Base-by-base conservation (phyloP, 1,139 yeast species). In the Pichia norvegensis region DNA sequence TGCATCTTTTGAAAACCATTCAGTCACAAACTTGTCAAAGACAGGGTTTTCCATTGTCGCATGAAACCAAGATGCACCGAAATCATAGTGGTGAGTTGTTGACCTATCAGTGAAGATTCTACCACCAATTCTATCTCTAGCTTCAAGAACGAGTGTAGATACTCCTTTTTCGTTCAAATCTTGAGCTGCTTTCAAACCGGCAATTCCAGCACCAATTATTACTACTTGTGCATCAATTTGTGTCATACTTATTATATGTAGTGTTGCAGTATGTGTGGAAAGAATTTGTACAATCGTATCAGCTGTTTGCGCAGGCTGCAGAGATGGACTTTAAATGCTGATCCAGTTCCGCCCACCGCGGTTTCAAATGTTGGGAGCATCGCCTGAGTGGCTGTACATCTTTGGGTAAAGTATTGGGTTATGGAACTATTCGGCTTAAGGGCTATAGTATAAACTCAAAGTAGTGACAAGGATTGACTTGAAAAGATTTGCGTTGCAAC, bases 31-130 rank as follows among this genome's bases (percentile, higher is more conserved):
- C 33, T 78, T 81, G 49, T 74, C 72, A 54, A 79, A 85, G 9
- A 83, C 68, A 3, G 73, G 72, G 56, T 86, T 85, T 45, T 72
- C 70, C 42, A 82, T 65, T 0, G 85, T 74, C 51, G 85, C 92
- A 60, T 86, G 95, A 58, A 82, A 81, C 95, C 95, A 86, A 16
- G 87, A 75, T 0, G 94, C 95, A 0, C 95, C 95, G 20, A 85
- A 55, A 61, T 86, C 95, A 57, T 81, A 81, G 64, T 14, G 60
- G 50, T 20, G 45, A 4, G 36, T 39, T 2, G 61, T 59, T 10
- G 54, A 41, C 14, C 55, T 44, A 21, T 60, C 57, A 2, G 79
- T 70, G 19, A 64, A 56, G 13, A 79, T 56, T 46, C 83, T 61
- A 2, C 87, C 81, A 4, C 81, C 81, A 3, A 76, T 57, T 38